A percentile compares a stretch with the other conserved stretches of the same genome.
Evolutionary conservation across 768 basidiomycete genomes (phyloP).

Genomic region (Boletus insuetus): DNA sequence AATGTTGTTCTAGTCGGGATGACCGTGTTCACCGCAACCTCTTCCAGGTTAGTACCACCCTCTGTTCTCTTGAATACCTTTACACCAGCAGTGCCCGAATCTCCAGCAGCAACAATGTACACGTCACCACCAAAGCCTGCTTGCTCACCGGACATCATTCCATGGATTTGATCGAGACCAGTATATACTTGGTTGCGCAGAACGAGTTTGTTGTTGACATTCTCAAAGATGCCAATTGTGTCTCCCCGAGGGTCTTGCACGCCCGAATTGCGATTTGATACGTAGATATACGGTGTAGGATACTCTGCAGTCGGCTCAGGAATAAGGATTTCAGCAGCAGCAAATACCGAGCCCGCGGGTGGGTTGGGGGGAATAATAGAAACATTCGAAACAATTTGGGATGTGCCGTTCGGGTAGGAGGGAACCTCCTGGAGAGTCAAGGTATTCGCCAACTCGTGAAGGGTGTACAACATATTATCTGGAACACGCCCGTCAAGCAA

Average conservation of each 20-base stretch:
- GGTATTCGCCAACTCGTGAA: constrained; percentile 57
- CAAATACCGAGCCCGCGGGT: constrained; percentile 39
- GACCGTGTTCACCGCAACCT: constrained; percentile 52
- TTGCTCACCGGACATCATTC: constrained; percentile 55
- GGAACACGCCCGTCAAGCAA: constrained; percentile 1
- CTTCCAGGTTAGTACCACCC: constrained; percentile 48
- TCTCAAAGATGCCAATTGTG: constrained; percentile 60
- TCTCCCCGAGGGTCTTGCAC: constrained; percentile 53
- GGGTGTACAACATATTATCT: constrained; percentile 50
- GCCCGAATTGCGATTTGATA: constrained; percentile 63
- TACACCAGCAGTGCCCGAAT: constrained; percentile 52
- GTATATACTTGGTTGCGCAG: constrained; percentile 58
- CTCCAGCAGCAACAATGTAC: constrained; percentile 54
- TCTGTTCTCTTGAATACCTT: constrained; percentile 54
- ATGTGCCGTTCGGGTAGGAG: constrained; percentile 45
- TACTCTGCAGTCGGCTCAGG: constrained; percentile 46
- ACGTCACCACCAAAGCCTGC: constrained; percentile 44
- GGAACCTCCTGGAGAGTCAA: constrained; percentile 55
- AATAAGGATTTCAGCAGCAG: constrained; percentile 64
- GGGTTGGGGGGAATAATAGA: constrained; percentile 46
- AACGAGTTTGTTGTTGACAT: constrained; percentile 36
- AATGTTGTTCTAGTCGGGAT: constrained; percentile 52
- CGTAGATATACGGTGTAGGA: constrained; percentile 57
- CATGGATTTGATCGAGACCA: constrained; percentile 60
- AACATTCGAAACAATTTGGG: constrained; percentile 48